Evolutionary conservation across 2,329 filamentous ascomycete genomes (phyloP).

Genomic region (Didymella pomorum): DNA sequence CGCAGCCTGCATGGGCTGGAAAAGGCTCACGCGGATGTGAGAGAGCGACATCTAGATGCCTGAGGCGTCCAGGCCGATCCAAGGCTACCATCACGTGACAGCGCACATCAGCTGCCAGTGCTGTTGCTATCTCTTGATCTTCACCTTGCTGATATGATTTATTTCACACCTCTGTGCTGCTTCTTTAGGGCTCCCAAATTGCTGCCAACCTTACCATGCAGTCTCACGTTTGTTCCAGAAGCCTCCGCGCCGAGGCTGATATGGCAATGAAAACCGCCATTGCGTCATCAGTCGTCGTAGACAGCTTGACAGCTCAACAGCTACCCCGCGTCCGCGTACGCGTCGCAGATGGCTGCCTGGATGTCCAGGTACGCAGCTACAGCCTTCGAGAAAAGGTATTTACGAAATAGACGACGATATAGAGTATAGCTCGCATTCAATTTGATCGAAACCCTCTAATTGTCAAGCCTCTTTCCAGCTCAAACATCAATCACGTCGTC

Average conservation of each 20-base stretch:
- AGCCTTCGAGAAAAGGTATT: background rate
- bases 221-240: background rate
- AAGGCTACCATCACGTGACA: background rate
- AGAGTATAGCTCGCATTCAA: background rate
- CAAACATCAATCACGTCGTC: background rate
- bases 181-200: background rate
- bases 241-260: constrained; percentile 16
- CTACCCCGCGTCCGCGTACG: constrained; percentile 14
- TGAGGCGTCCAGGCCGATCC: background rate
- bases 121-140: background rate
- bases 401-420: background rate
- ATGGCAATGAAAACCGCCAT: constrained; percentile 7
- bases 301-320: constrained; percentile 9
- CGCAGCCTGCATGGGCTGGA: background rate
- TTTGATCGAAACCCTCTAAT: background rate
- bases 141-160: background rate
- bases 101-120: background rate
- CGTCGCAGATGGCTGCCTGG: constrained; percentile 13
- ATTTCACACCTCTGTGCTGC: background rate
- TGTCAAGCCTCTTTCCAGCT: background rate
- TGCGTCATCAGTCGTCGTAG: constrained; percentile 19
- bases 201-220: background rate
- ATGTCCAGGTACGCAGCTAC: constrained; percentile 8
- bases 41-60: constrained; percentile 2
- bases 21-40: background rate